Base-by-base conservation (phyloP, 1,284 basidiomycete genomes). In the Marasmius sp. region DNA sequence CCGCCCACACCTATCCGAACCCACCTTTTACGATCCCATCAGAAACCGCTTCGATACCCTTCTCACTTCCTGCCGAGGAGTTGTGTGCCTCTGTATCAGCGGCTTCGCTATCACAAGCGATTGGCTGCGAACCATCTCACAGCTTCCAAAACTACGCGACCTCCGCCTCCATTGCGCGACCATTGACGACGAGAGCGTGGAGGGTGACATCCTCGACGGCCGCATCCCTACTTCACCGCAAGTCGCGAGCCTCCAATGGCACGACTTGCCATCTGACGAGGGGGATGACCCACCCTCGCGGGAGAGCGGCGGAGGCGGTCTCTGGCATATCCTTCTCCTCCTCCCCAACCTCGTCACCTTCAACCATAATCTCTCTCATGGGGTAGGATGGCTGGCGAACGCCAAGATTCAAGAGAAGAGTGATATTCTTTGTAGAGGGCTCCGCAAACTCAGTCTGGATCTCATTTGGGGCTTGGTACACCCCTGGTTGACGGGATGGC, bases 301-400 rank as follows among this genome's bases (percentile, higher is more conserved):
- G 11, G 58, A 59, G 18, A 16, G 6, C 6, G 20, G 12, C 37
- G 53, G 53, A 10, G 34, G 10, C 39, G 53, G 53, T 12, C 33
- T 55, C 10, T 60, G 59, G 59, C 22, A 22, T n/a, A 47, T 48
- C 5, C 41, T 60, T 38, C 39, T 60, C n/a, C 41, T 60, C 20
- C 55, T 60, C 43, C 59, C 59, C 8, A 45, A 22, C 12, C n/a
- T 60, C 8, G 11, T 34, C 18, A 49, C 52, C 14, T 27, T 60
- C 4, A 47, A 60, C 43, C 45, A 39, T 8, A 53, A 12, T 6
- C 41, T n/a, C n/a, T 6, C 11, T 6, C 41, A n/a, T n/a, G n/a
- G 11, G 12, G 41, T 43, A 6, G 41, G n/a, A n/a, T 43, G 41
- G 41, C 41, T 43, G n/a, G 12, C 41, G 3, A 43, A 12, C n/a